Conservation (phyloP, 768 basidiomycete species). For the Termitomyces sp. region DNA sequence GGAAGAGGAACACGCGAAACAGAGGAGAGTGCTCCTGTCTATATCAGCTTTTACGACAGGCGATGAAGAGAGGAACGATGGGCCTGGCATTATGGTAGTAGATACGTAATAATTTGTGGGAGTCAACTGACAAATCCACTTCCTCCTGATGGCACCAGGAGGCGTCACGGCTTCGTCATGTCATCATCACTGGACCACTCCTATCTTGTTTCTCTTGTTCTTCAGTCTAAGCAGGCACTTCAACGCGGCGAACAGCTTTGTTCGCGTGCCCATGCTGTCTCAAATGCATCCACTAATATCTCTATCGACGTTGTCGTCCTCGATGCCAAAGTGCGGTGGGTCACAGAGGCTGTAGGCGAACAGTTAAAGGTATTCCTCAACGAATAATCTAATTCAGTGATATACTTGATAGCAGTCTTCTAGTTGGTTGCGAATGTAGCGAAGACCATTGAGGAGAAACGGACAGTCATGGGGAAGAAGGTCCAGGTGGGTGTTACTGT, state of each 20-base stretch:
- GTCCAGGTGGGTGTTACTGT: conserved; percentile 47
- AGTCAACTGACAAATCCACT: no score
- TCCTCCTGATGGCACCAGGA: no score
- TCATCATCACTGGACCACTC: conserved; percentile 40
- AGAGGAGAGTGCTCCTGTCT: conserved; percentile 34
- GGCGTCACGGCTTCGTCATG: conserved; percentile 15
- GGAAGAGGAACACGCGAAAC: conserved; percentile 61
- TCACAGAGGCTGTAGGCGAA: conserved; percentile 67
- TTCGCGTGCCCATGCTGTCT: conserved; percentile 55
- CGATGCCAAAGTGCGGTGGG: conserved; percentile 79
- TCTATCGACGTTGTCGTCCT: conserved; percentile 71
- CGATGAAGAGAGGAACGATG: background rate
- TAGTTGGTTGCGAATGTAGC: conserved; percentile 74
- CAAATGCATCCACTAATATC: conserved; percentile 62
- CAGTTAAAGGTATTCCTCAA: conserved; percentile 60
- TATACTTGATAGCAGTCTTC: background rate
- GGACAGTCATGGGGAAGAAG: conserved; percentile 52
- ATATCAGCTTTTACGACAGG: conserved; percentile 4
- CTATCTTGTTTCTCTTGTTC: conserved; percentile 70
- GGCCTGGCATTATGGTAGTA: background rate
- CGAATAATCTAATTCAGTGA: background rate
- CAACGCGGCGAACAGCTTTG: conserved; percentile 77
- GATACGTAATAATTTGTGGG: no score
- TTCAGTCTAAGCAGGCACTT: conserved; percentile 80
- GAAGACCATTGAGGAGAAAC: conserved; percentile 71